Percentiles rank a stretch among this genome's conserved stretches.
Conservation (phyloP, 2,329 filamentous ascomycete species). For the Penicillium sp. region DNA sequence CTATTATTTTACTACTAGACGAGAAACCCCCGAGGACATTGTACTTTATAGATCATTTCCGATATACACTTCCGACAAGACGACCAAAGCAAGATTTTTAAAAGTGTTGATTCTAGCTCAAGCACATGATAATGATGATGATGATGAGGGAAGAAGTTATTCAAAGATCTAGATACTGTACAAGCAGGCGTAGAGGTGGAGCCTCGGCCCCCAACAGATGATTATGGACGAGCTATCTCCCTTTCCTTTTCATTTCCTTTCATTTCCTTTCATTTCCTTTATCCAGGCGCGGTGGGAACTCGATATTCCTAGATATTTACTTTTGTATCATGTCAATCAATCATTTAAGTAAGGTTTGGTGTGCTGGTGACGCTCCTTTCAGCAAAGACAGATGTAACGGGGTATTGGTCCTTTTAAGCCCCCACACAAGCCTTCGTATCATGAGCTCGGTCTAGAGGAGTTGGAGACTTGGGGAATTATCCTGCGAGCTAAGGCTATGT, state of each 20-base stretch:
- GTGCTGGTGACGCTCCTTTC: too few relatives aligned
- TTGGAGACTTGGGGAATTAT: not conserved
- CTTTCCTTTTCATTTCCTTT: not conserved
- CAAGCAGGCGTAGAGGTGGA: not conserved
- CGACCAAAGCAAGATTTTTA: too few relatives aligned
- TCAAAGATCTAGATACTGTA: not conserved
- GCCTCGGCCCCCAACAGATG: not conserved
- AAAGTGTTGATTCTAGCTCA: too few relatives aligned
- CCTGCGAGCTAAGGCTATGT: not conserved
- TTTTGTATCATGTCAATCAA: not conserved
- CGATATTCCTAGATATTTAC: not conserved
- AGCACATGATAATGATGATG: too few relatives aligned
- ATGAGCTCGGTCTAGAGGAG: not conserved
- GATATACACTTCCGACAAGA: too few relatives aligned
- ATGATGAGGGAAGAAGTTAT: too few relatives aligned
- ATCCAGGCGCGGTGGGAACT: not conserved
- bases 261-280: not conserved
- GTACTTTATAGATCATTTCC: too few relatives aligned
- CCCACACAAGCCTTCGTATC: not conserved
- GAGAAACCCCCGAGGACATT: not conserved
- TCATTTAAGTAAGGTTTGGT: not conserved
- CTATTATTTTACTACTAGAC: not conserved
- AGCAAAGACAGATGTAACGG: not conserved
- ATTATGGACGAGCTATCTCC: not conserved
- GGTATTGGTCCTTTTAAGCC: not conserved